Evolutionary conservation across 164 flowering plant genomes (phyloP), one percentile per base, ranked within the genome.

Genomic region (Macadamia tetraphylla): DNA sequence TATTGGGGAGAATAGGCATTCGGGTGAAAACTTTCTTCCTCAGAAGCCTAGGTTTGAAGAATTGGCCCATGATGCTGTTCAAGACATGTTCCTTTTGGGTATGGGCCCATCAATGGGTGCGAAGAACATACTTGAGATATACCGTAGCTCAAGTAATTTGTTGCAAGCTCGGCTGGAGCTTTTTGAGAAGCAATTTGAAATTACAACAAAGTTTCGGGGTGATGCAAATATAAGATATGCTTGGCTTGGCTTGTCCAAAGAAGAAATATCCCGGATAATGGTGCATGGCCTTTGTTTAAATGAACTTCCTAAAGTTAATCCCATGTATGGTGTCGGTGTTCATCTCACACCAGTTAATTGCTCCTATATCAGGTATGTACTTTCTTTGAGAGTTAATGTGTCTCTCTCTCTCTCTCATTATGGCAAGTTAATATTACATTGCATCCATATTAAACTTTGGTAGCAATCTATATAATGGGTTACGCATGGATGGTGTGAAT

Each of bases 171-270:
- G 86, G 8, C 66, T 72, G 43, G 86, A 88, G 76, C 79, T 86
- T 60, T 95, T 95, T 58, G 70, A 80, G 56, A 89, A 88, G 81
- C 99, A 92, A 74, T 79, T 79, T 49, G 97, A 89, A 66, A 81
- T 89, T 17, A 88, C 87, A 0, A 69, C 68, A 35, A 83, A 72
- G 55, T 70, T 63, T 64, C 93, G 91, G 59, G 97, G 98, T 9
- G 76, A 82, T 78, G 86, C 99, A 40, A 92, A 89, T 83, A 83
- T 95, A 67, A 74, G 69, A 9, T 84, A 76, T 86, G 99, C 92
- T 29, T 95, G 99, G 99, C 87, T 92, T 72, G 80, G 88, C 73
- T 72, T 79, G 66, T 78, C 92, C 0, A 84, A 84, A 58, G 84
- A 65, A 58, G 86, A 72, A 9, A 56, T 78, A 1, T 64, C 84